A percentile compares a stretch with the other conserved stretches of the same genome.
Conservation (phyloP, 169 alveolate species). For the Theileria sp. region DNA sequence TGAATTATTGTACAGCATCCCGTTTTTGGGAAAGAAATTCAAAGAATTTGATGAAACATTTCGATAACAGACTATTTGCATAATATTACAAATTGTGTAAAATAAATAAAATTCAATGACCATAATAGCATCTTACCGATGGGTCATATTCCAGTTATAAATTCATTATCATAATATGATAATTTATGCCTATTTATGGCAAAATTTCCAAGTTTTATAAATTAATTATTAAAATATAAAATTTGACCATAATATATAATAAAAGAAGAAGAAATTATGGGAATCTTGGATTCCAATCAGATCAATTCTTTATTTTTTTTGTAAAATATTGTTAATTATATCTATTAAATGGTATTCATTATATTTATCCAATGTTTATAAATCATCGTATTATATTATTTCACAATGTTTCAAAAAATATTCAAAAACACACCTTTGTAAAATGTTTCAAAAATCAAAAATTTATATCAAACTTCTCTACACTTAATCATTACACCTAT, state of each 20-base stretch:
- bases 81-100: background rate
- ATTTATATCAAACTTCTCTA: constrained; percentile 35
- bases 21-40: background rate
- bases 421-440: constrained; percentile 46
- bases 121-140: constrained; percentile 3
- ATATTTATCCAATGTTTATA: constrained; percentile 42
- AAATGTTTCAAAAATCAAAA: constrained; percentile 14
- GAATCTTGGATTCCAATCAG: background rate
- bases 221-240: too few relatives aligned
- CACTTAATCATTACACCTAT: constrained; percentile 38
- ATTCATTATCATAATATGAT: background rate
- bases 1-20: background rate
- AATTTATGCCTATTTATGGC: background rate
- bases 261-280: background rate
- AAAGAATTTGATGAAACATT: background rate
- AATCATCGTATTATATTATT: constrained; percentile 14
- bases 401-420: constrained; percentile 38
- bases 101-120: background rate
- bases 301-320: constrained; percentile 19
- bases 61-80: background rate
- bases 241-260: background rate
- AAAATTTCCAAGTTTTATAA: background rate
- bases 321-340: constrained; percentile 31
- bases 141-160: background rate
- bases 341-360: constrained; percentile 34